Base-by-base conservation (phyloP, 2,329 filamentous ascomycete species). In the Penicillium psychrosexuale region DNA sequence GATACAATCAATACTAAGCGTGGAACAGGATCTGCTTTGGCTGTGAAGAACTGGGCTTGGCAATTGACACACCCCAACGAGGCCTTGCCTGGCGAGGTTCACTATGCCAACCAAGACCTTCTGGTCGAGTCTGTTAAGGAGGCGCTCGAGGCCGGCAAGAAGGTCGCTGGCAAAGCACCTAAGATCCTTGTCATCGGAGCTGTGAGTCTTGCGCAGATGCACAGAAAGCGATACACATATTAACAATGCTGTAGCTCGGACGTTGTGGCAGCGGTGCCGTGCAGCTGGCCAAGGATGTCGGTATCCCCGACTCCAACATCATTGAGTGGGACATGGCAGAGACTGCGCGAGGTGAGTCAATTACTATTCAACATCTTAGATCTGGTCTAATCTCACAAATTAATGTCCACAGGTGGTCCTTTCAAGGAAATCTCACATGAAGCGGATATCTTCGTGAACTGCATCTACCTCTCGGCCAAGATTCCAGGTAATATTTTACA, bases 191-290 rank as follows among this genome's bases (percentile, higher is more conserved):
- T 97, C 50, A 93, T 97, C 61, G 93, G 93, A 60, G 90, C 81
- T 39, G 72, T 83, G 49, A 80, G 77, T 64, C 34, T 39, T 47
- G 8, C 1, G 22, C 5, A 31, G 24, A 9, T 47, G 11, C 13
- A 19, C 2, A 3, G 27, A 39, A n/a, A 28, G 8, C 9, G 8
- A 40, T 17, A 37, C 48, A 44, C 50, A 58, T 34, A 28, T 40
- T 66, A 47, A 66, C 31, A 30, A 8, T 42, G 5, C 3, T 39
- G 11, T 54, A 73, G 71, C 69, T 74, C 49, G 72, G 72, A 58
- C 85, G 92, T 62, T 97, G 92, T 69, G 91, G 92, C 53, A 84
- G 82, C 43, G 93, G 93, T 58, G 92, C 92, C 19, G 86, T 93
- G 36, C 89, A 96, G 65, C 79, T 93, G 56, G 90, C 89, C 72